phyloP scores from a whole-genome alignment of 2,329 filamentous ascomycete genomes.

The Paraphoma sp. region DNA sequence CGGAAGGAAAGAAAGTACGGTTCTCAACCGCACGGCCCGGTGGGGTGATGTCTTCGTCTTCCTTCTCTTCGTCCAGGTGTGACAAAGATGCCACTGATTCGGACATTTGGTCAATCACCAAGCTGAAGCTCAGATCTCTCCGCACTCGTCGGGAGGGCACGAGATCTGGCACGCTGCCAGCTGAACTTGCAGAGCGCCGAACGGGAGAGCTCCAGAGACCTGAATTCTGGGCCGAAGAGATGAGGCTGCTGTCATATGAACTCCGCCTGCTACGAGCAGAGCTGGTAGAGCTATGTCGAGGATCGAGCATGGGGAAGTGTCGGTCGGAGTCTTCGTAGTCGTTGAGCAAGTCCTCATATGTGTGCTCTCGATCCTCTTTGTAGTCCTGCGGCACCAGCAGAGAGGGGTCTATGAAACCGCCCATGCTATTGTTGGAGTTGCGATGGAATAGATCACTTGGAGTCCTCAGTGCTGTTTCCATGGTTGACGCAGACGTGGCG shows the following conservation, averaged over 20 bases:
- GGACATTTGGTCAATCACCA: constrained; percentile 39
- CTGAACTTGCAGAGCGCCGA: constrained; percentile 46
- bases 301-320: constrained; percentile 54
- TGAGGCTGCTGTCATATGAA: constrained; percentile 63
- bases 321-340: constrained; percentile 55
- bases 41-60: constrained; percentile 38
- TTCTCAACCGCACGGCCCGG: constrained; percentile 32
- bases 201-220: constrained; percentile 43
- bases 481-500: constrained; percentile 42
- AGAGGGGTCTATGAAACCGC: constrained; percentile 48
- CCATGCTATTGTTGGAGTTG: constrained; percentile 13
- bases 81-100: constrained; percentile 41
- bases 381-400: constrained; percentile 44
- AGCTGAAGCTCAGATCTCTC: constrained; percentile 35
- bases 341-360: constrained; percentile 47
- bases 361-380: constrained; percentile 44
- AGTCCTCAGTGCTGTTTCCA: constrained; percentile 33
- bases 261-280: constrained; percentile 60
- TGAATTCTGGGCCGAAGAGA: constrained; percentile 49
- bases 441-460: constrained; percentile 31
- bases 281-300: constrained; percentile 47
- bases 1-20: constrained; percentile 39
- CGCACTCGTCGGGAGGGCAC: constrained; percentile 43
- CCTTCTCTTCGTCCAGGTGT: constrained; percentile 32
- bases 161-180: constrained; percentile 48